phyloP scores from a whole-genome alignment of 176 grass and related monocot species.

The maize (Zea mays) region DNA sequence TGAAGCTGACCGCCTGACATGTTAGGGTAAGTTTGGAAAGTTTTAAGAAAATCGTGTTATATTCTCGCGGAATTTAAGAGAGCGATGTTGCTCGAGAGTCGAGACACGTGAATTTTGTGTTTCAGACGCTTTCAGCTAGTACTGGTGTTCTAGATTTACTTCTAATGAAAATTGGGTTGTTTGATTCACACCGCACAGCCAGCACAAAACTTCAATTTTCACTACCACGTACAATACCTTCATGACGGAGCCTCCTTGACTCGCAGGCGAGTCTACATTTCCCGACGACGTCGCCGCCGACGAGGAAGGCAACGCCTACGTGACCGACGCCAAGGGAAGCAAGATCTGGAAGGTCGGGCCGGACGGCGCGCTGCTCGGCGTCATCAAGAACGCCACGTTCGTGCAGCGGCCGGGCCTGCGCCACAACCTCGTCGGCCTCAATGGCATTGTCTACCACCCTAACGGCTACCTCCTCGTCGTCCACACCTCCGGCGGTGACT shows the following conservation, averaged over 20 bases:
- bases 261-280: constrained; percentile 56
- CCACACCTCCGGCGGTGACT: constrained; percentile 74
- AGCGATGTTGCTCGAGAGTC: background rate
- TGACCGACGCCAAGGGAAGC: constrained; percentile 60
- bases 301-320: constrained; percentile 77
- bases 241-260: background rate
- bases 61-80: background rate
- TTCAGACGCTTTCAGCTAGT: background rate
- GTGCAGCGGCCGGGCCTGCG: constrained; percentile 43
- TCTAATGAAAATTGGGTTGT: background rate
- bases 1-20: background rate
- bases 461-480: constrained; percentile 84
- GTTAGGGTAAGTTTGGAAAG: background rate
- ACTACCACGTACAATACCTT: background rate
- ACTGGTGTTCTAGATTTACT: no score
- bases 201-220: background rate
- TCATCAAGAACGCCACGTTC: constrained; percentile 68
- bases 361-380: constrained; percentile 55
- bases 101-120: background rate
- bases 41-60: no score
- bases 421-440: constrained; percentile 68
- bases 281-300: constrained; percentile 82
- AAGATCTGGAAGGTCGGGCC: constrained; percentile 91
- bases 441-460: constrained; percentile 79
- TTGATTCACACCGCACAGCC: background rate